A percentile compares a stretch with the other conserved stretches of the same genome.
Evolutionary conservation across 2,329 filamentous ascomycete species (phyloP).

Genomic region (Ilyonectria sp.): DNA sequence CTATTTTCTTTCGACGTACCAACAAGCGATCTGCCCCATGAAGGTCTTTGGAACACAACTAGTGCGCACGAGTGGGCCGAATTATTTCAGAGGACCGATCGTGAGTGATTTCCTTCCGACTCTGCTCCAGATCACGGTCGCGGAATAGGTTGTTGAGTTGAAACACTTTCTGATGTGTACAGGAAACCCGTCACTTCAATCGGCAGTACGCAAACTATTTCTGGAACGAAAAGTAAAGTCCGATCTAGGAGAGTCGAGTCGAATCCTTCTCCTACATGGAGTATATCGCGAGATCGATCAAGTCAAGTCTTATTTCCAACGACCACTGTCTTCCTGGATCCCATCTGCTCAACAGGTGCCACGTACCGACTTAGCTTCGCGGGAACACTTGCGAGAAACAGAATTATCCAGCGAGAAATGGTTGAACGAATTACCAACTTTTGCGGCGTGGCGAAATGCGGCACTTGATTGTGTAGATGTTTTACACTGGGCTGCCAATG

Average conservation of each 20-base stretch:
- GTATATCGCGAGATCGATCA: conserved; percentile 39
- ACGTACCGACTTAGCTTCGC: no score
- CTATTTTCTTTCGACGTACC: background rate
- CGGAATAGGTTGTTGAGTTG: background rate
- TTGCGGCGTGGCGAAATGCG: conserved; percentile 59
- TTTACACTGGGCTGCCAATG: conserved; percentile 71
- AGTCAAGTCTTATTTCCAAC: conserved; percentile 35
- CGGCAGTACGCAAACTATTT: conserved; percentile 32
- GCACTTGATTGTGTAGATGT: conserved; percentile 66
- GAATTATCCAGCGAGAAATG: background rate
- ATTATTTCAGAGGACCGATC: background rate
- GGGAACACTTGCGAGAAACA: background rate
- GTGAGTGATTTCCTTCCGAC: background rate
- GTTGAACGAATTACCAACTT: conserved; percentile 5
- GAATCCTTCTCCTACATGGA: conserved; percentile 42
- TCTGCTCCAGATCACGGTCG: no score
- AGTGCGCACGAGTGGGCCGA: conserved; percentile 20
- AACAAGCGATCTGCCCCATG: conserved; percentile 23
- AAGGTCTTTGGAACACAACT: conserved; percentile 26
- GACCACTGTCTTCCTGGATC: conserved; percentile 39
- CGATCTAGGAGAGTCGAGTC: conserved; percentile 40
- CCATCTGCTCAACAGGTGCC: conserved; percentile 31
- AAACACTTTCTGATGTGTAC: conserved; percentile 9
- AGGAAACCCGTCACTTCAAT: conserved; percentile 35
- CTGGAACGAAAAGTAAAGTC: conserved; percentile 31